Percentiles rank a stretch among this genome's conserved stretches.
Evolutionary conservation across 257 asterid species (phyloP).

Genomic region (Catharanthus roseus): DNA sequence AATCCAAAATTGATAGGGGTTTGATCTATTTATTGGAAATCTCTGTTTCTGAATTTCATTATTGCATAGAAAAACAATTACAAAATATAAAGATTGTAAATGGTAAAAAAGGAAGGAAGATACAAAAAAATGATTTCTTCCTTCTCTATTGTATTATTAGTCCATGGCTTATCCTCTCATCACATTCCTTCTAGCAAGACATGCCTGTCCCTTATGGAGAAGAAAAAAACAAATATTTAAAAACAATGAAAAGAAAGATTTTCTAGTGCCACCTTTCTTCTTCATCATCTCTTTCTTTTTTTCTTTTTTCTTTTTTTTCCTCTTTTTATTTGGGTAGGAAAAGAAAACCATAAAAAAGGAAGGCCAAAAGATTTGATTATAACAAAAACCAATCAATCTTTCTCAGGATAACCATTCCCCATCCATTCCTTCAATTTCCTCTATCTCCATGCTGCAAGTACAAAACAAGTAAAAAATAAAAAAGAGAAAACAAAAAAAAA

Average conservation of each 20-base stretch:
- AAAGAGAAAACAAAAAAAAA: neutral
- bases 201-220: constrained; percentile 6
- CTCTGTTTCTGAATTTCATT: too few species aligned
- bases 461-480: constrained; percentile 10
- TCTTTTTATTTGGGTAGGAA: neutral
- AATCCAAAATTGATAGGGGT: too few species aligned
- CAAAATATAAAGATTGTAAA: neutral
- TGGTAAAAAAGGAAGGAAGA: constrained; percentile 12
- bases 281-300: neutral
- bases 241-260: neutral
- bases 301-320: neutral
- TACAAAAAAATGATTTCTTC: constrained; percentile 14
- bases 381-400: constrained; percentile 41
- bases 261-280: neutral
- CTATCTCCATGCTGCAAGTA: constrained; percentile 84
- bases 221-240: neutral
- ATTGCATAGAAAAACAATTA: neutral
- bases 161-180: constrained; percentile 1
- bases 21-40: neutral
- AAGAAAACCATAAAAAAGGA: constrained; percentile 11
- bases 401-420: constrained; percentile 84
- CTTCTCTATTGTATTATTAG: constrained; percentile 21
- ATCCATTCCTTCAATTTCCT: constrained; percentile 84
- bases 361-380: constrained; percentile 44
- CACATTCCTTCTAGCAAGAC: neutral